Percentiles rank a stretch among this genome's conserved stretches.
phyloP scores from a whole-genome alignment of 805 yeast genomes.

The Tetrapisispora arboricola region DNA sequence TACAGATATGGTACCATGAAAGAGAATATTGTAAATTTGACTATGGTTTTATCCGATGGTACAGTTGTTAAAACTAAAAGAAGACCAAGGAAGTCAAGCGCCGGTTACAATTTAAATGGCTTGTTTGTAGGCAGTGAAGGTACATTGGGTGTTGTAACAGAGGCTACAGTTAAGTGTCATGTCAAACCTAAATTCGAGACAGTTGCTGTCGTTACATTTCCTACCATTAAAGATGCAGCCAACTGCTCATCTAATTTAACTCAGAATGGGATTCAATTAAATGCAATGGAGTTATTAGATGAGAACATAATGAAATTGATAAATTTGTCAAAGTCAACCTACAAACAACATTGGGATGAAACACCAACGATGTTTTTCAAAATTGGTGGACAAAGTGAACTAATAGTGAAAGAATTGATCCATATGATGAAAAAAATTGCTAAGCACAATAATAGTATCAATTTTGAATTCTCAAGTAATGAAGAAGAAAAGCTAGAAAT shows the following conservation, averaged over 20 bases:
- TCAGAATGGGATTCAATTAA: constrained; percentile 52
- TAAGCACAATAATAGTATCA: constrained; percentile 40
- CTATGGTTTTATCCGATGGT: constrained; percentile 75
- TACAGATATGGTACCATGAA: constrained; percentile 72
- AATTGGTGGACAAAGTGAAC: constrained; percentile 42
- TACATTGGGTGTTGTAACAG: constrained; percentile 68
- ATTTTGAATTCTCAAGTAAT: constrained; percentile 53
- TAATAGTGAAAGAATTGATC: constrained; percentile 35
- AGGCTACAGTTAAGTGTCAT: constrained; percentile 60
- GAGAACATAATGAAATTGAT: constrained; percentile 61
- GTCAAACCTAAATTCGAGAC: constrained; percentile 56
- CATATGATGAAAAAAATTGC: constrained; percentile 43
- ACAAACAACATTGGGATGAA: constrained; percentile 43
- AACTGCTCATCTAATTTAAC: constrained; percentile 54
- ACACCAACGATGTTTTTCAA: constrained; percentile 56
- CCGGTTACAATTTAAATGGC: constrained; percentile 73
- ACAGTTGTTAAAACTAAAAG: constrained; percentile 64
- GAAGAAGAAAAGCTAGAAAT: constrained; percentile 55
- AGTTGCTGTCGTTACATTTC: constrained; percentile 61
- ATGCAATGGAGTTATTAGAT: constrained; percentile 69
- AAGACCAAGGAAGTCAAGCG: constrained; percentile 68
- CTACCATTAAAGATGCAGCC: constrained; percentile 60
- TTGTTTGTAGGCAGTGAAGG: constrained; percentile 72
- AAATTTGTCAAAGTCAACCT: constrained; percentile 43
- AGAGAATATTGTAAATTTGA: constrained; percentile 56